Percentiles rank a stretch among this genome's conserved stretches.
Conservation (phyloP, 768 basidiomycete genomes). For the Calocybe gangraenosa region DNA sequence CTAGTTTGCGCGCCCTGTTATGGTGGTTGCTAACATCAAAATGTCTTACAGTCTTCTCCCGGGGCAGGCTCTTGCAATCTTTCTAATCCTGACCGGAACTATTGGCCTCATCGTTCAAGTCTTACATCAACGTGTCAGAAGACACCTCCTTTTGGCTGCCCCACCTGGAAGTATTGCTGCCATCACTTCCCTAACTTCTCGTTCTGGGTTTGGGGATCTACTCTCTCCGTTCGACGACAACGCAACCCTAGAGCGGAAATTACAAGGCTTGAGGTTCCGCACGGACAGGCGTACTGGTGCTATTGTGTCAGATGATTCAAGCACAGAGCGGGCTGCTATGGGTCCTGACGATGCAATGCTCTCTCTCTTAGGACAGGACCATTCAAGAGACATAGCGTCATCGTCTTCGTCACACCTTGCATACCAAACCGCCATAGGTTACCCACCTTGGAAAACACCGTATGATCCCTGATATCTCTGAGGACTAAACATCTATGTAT, state of each 20-base stretch:
- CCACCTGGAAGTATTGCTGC: constrained; percentile 60
- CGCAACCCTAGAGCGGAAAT: constrained; percentile 38
- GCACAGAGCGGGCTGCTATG: constrained; percentile 20
- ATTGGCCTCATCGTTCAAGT: constrained; percentile 45
- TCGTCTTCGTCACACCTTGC: constrained; percentile 16
- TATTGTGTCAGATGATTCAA: constrained; percentile 52
- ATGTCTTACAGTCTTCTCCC: constrained; percentile 43
- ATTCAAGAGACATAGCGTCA: constrained; percentile 15
- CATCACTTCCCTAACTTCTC: constrained; percentile 51
- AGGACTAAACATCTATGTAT: too few species aligned
- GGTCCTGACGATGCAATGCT: constrained; percentile 35
- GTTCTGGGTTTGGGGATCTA: constrained; percentile 59
- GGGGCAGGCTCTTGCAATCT: constrained; percentile 42
- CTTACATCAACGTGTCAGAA: constrained; percentile 41
- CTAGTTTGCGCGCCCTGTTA: too few species aligned
- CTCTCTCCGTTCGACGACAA: constrained; percentile 57
- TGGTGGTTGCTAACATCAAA: background rate
- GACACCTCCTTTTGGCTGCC: constrained; percentile 45
- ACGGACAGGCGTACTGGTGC: constrained; percentile 59
- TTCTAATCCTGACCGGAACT: constrained; percentile 46
- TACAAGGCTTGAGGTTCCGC: constrained; percentile 48
- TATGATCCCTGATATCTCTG: constrained; percentile 16
- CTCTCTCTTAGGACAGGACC: constrained; percentile 27
- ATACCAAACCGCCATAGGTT: constrained; percentile 20
- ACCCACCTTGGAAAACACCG: constrained; percentile 24